Evolutionary conservation across 192 early-diverging fungal genomes (phyloP).

Genomic region (Martensiomyces pterosporus): DNA sequence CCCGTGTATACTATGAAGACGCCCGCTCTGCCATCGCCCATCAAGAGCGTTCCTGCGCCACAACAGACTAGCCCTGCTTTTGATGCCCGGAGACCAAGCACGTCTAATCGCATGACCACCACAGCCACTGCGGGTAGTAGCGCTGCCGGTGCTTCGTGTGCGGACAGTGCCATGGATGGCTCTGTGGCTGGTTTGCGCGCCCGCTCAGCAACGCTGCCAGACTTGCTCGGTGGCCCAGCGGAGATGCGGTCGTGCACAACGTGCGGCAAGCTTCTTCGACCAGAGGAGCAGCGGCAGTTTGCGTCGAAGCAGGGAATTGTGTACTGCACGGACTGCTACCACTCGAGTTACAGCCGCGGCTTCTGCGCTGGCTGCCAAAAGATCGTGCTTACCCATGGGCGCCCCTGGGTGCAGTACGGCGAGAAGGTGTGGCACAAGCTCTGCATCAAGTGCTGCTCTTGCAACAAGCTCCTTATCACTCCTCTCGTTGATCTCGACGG

Average conservation of each 20-base stretch:
- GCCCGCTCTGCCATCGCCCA: not conserved
- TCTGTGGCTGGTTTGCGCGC: slow-evolving; percentile 15
- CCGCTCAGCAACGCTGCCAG: slow-evolving; percentile 43
- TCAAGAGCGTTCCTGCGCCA: not conserved
- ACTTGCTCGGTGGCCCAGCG: slow-evolving; percentile 5
- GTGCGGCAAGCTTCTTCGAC: slow-evolving; percentile 22
- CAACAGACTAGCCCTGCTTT: not conserved
- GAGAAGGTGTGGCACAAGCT: slow-evolving; percentile 51
- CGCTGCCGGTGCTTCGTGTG: not conserved
- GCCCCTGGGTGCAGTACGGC: slow-evolving; percentile 50
- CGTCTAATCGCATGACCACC: not conserved
- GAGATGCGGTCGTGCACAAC: slow-evolving; percentile 22
- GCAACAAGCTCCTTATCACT: slow-evolving; percentile 30
- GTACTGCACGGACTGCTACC: slow-evolving; percentile 50
- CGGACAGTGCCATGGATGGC: not conserved
- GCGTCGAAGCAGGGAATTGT: slow-evolving; percentile 38
- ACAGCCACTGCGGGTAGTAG: too few species aligned
- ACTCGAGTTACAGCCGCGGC: slow-evolving; percentile 48
- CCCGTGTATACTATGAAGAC: not conserved
- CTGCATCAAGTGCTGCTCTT: slow-evolving; percentile 45
- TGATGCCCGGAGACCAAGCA: not conserved
- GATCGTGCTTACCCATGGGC: slow-evolving; percentile 48
- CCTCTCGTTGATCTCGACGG: slow-evolving; percentile 42
- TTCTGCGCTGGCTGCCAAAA: slow-evolving; percentile 43
- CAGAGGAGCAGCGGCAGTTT: slow-evolving; percentile 49